Evolutionary conservation across 2,329 filamentous ascomycete species (phyloP).

Genomic region (Neonectria sp.): DNA sequence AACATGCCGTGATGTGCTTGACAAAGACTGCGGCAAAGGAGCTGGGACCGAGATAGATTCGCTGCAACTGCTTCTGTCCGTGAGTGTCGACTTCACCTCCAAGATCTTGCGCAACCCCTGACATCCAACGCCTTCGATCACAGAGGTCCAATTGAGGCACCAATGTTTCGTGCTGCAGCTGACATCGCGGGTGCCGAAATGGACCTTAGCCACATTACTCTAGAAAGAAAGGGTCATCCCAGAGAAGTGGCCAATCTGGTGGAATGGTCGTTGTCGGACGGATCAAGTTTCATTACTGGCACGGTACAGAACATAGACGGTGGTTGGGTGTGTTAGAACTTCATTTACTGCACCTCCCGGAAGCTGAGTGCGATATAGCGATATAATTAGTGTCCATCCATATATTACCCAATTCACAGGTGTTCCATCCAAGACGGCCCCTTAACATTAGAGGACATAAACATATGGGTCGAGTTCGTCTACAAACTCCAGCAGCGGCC

Average conservation of each 20-base stretch:
- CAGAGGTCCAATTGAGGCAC: constrained; percentile 11
- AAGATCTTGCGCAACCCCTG: neutral
- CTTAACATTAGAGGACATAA: constrained; percentile 16
- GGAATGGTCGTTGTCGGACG: constrained; percentile 1
- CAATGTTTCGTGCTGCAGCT: constrained; percentile 7
- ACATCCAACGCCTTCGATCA: neutral
- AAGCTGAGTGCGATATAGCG: neutral
- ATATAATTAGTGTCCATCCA: neutral
- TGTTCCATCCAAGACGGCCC: neutral
- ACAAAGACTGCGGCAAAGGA: constrained; percentile 26
- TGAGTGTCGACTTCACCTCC: neutral
- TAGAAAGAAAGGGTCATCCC: constrained; percentile 7
- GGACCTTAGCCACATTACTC: constrained; percentile 3
- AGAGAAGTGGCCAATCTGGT: constrained; percentile 14
- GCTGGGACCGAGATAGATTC: constrained; percentile 9
- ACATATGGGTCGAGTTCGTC: constrained; percentile 18
- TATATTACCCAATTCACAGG: too few species aligned
- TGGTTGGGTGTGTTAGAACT: constrained; percentile 14
- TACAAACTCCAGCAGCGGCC: constrained; percentile 22
- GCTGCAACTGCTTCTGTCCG: constrained; percentile 25
- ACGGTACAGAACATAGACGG: constrained; percentile 8
- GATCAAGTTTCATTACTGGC: constrained; percentile 13
- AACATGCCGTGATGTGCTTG: constrained; percentile 18
- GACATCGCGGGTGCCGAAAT: neutral
- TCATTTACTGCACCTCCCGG: neutral